A percentile compares a stretch with the other conserved stretches of the same genome.
Conservation (phyloP, 2,329 filamentous ascomycete genomes). For the Colletotrichum sp. region DNA sequence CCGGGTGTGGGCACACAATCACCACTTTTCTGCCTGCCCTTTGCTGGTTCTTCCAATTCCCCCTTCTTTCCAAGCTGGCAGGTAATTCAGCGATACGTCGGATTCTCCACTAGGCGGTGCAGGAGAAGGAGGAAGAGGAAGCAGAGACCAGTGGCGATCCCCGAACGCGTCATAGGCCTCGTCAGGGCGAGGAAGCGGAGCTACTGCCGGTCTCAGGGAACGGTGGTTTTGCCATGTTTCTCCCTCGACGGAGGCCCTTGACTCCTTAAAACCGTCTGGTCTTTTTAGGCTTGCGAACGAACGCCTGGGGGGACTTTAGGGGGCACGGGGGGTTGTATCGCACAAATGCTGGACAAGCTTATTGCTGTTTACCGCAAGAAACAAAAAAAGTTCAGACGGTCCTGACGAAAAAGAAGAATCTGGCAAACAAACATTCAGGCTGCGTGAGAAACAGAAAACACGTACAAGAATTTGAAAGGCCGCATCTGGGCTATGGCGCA, state of each 20-base stretch:
- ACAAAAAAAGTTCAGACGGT: neutral
- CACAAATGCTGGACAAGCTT: neutral
- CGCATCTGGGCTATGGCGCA: neutral
- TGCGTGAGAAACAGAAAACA: neutral
- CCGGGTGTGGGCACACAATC: constrained; percentile 2
- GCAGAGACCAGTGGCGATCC: constrained; percentile 1
- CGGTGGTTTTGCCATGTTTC: neutral
- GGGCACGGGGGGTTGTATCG: neutral
- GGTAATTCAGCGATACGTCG: neutral
- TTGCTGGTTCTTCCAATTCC: neutral
- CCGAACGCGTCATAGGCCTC: constrained; percentile 19
- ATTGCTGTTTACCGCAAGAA: neutral
- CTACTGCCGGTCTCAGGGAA: neutral
- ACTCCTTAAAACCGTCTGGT: neutral
- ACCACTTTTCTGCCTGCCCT: neutral
- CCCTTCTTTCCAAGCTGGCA: neutral
- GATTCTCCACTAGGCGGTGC: constrained; percentile 14
- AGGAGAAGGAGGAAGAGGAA: neutral
- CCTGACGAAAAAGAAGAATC: neutral
- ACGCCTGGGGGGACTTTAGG: neutral
- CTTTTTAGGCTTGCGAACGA: neutral
- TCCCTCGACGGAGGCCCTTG: neutral
- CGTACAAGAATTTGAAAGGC: neutral
- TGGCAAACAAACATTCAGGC: neutral
- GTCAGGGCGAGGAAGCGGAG: constrained; percentile 2